Conservation (phyloP, 257 asterid species). For the Cordia subcordata region DNA sequence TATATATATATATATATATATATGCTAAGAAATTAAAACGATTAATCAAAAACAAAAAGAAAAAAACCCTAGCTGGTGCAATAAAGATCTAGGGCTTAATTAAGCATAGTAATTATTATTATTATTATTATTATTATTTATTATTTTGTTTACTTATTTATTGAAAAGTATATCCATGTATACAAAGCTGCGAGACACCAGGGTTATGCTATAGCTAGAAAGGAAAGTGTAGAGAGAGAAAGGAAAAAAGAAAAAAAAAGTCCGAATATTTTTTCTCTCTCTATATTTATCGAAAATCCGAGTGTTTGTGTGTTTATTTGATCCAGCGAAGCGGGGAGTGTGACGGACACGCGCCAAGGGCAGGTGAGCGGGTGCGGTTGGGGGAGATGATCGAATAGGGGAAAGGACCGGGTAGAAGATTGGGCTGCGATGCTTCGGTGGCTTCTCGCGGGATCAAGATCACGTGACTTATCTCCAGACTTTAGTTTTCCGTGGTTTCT, state of each 20-base stretch:
- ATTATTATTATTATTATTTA: no score
- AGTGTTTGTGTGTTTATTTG: not conserved
- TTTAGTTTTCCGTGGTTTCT: no score
- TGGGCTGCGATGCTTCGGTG: no score
- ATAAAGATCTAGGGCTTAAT: constrained; percentile 8
- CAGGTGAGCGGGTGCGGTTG: not conserved
- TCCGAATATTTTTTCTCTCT: not conserved
- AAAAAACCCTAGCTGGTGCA: constrained; percentile 2
- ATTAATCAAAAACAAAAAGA: not conserved
- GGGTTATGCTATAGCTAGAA: not conserved
- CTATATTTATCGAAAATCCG: not conserved
- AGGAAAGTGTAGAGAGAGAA: not conserved
- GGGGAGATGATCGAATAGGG: not conserved
- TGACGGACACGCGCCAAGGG: not conserved
- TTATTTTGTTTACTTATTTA: no score
- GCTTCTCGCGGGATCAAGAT: not conserved
- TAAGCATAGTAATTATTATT: no score
- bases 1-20: no score
- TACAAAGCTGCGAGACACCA: not conserved
- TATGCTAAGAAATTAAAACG: no score
- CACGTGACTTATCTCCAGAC: no score
- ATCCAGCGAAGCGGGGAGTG: not conserved
- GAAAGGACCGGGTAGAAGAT: no score
- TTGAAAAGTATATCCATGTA: not conserved
- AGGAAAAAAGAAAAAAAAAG: not conserved